Conservation (phyloP, 169 alveolate genomes). For the Besnoitia besnoiti region DNA sequence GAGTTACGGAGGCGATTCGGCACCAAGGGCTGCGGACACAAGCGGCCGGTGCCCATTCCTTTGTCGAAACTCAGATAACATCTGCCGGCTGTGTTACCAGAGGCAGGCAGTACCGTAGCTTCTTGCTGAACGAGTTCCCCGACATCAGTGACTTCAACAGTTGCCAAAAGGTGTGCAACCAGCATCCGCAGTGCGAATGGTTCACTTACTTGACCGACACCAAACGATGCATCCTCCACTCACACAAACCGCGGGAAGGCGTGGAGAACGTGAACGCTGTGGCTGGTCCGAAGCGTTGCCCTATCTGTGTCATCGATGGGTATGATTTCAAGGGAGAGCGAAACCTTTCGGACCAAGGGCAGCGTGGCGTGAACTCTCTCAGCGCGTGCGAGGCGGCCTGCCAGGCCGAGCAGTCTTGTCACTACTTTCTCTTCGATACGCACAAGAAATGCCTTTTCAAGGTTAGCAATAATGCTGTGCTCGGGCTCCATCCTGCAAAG, state of each 20-base stretch:
- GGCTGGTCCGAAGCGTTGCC: too few species aligned
- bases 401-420: neutral
- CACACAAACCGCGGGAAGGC: too few species aligned
- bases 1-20: neutral
- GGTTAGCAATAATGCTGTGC: neutral
- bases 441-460: neutral
- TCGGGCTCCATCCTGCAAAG: neutral
- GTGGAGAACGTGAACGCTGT: too few species aligned
- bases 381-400: neutral
- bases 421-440: neutral
- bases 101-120: neutral
- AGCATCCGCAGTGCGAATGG: neutral
- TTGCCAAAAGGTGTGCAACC: neutral
- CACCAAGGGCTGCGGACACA: neutral
- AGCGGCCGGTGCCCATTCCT: neutral
- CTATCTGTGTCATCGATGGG: too few species aligned
- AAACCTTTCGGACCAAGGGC: neutral
- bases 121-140: neutral
- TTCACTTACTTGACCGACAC: neutral
- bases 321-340: neutral
- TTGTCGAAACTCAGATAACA: neutral
- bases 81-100: neutral
- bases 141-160: neutral
- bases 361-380: neutral
- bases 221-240: too few species aligned